Evolutionary conservation across 1,284 basidiomycete genomes (phyloP).

Genomic region (Cutaneotrichosporon sp.): DNA sequence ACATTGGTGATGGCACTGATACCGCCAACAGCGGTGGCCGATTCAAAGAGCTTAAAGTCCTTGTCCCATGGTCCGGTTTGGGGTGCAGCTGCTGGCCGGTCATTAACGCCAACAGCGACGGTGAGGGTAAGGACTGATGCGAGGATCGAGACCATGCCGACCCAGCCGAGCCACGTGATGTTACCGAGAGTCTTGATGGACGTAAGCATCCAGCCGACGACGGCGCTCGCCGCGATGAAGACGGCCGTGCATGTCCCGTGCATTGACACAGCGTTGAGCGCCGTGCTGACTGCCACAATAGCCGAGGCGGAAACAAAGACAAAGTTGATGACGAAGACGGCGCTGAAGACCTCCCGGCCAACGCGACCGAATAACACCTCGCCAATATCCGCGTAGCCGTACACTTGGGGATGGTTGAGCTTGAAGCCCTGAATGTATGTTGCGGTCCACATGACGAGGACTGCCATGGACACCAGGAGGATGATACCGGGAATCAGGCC

Average conservation of each 20-base stretch:
- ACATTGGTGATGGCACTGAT: conserved; percentile 47
- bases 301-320: conserved; percentile 30
- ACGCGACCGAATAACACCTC: conserved; percentile 25
- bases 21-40: conserved; percentile 36
- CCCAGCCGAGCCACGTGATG: conserved; percentile 51
- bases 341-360: conserved; percentile 23
- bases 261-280: conserved; percentile 50
- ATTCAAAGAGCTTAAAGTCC: conserved; percentile 29
- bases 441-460: conserved; percentile 39
- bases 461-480: conserved; percentile 33
- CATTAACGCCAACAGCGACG: conserved; percentile 49
- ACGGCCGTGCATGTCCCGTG: conserved; percentile 50
- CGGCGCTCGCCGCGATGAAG: conserved; percentile 41
- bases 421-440: conserved; percentile 39
- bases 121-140: conserved; percentile 48
- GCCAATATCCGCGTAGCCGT: conserved; percentile 37
- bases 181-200: conserved; percentile 48
- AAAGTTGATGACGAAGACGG: conserved; percentile 15
- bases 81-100: conserved; percentile 43
- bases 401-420: conserved; percentile 28
- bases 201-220: conserved; percentile 36
- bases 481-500: conserved; percentile 39
- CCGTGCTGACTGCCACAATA: conserved; percentile 47
- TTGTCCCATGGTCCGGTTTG: conserved; percentile 35
- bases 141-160: conserved; percentile 38